Evolutionary conservation across 129 eudicot genomes (phyloP).

Genomic region (Chrysanthemum seticuspe): DNA sequence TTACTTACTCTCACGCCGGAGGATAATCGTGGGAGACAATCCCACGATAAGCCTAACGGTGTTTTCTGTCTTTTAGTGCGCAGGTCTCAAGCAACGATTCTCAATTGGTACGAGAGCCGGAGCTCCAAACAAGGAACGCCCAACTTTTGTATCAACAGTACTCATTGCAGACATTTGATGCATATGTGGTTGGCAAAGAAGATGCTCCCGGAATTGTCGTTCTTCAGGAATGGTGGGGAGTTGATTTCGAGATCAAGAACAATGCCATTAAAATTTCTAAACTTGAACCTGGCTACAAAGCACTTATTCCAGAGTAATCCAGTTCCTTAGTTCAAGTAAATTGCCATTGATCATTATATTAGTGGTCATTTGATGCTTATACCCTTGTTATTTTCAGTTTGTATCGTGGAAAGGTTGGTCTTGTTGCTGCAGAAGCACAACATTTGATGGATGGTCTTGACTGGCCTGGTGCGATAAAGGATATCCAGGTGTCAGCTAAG

Average conservation of each 20-base stretch:
- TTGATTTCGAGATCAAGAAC: conserved; percentile 89
- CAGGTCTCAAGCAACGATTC: too few species aligned
- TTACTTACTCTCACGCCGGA: too few species aligned
- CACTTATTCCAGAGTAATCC: conserved; percentile 89
- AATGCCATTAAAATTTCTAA: conserved; percentile 75
- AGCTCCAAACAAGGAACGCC: too few species aligned
- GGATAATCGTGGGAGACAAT: too few species aligned
- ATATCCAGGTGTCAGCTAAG: conserved; percentile 84
- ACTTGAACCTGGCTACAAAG: conserved; percentile 66
- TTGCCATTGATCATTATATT: background rate
- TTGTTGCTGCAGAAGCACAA: conserved; percentile 94
- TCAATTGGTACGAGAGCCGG: too few species aligned
- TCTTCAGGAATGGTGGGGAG: conserved; percentile 99
- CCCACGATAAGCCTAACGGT: too few species aligned
- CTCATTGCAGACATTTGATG: conserved; percentile 70
- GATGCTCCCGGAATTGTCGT: conserved; percentile 95
- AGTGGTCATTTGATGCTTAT: background rate
- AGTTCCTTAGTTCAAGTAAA: conserved; percentile 4
- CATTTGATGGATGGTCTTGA: conserved; percentile 97
- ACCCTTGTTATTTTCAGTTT: conserved; percentile 41
- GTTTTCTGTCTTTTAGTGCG: too few species aligned
- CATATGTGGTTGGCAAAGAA: conserved; percentile 91
- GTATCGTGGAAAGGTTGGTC: conserved; percentile 92
- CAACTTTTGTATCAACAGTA: too few species aligned
- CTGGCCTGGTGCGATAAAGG: conserved; percentile 94